phyloP scores from a whole-genome alignment of 2,329 filamentous ascomycete genomes.

The Chalaropsis thielavioides region DNA sequence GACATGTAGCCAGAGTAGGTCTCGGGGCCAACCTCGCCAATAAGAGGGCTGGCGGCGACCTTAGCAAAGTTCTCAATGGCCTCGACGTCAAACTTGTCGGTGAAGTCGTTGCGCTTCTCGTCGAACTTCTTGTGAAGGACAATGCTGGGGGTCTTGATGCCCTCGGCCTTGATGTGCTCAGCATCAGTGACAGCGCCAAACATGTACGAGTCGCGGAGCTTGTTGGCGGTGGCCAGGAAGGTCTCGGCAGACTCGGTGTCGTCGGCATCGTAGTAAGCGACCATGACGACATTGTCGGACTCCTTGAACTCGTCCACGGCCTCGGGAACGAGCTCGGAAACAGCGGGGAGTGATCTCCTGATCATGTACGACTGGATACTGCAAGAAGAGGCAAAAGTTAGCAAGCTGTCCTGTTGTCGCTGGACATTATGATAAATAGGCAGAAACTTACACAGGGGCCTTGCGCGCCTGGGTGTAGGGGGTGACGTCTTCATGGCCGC shows the following conservation, averaged over 20 bases:
- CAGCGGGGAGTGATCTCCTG: constrained; percentile 90
- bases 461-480: constrained; percentile 86
- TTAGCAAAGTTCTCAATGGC: constrained; percentile 73
- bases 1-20: constrained; percentile 94
- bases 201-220: constrained; percentile 77
- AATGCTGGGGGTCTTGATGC: constrained; percentile 70
- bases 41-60: constrained; percentile 70
- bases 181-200: constrained; percentile 81
- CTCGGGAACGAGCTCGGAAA: constrained; percentile 68
- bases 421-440: not conserved
- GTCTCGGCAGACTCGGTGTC: constrained; percentile 80
- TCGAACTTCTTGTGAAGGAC: constrained; percentile 97
- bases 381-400: constrained; percentile 7
- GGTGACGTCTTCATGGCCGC: constrained; percentile 63
- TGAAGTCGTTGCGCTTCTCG: constrained; percentile 79
- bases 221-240: constrained; percentile 58
- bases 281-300: constrained; percentile 86
- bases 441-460: constrained; percentile 49
- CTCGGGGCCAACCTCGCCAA: constrained; percentile 92
- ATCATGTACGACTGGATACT: constrained; percentile 79
- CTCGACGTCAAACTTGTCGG: constrained; percentile 67
- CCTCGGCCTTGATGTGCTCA: constrained; percentile 74
- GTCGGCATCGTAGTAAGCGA: constrained; percentile 69
- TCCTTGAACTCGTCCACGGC: constrained; percentile 93
- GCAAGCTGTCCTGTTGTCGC: constrained; percentile 3